Evolutionary conservation across 2,329 filamentous ascomycete genomes (phyloP).

Genomic region (Metarhizium sp.): DNA sequence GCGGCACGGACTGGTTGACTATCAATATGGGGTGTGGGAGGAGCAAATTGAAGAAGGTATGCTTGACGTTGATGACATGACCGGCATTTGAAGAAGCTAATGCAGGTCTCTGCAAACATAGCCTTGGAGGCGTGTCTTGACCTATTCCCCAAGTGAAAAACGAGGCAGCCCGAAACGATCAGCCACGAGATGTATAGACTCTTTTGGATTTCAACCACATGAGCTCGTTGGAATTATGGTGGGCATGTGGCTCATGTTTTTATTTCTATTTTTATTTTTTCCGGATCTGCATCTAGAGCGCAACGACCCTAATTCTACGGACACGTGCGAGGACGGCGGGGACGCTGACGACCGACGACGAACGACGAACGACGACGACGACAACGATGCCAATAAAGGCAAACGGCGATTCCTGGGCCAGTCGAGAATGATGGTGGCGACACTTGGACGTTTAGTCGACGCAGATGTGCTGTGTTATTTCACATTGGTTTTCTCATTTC

Average conservation of each 20-base stretch:
- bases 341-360: neutral
- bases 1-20: slow-evolving; percentile 89
- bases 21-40: slow-evolving; percentile 94
- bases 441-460: neutral
- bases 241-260: neutral
- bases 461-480: neutral
- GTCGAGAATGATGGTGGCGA: neutral
- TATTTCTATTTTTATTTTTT: neutral
- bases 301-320: neutral
- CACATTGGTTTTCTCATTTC: neutral
- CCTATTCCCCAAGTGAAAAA: neutral
- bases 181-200: neutral
- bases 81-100: neutral
- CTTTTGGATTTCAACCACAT: neutral
- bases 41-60: slow-evolving; percentile 79
- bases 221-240: neutral
- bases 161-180: neutral
- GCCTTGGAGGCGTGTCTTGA: slow-evolving; percentile 6
- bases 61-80: slow-evolving; percentile 24
- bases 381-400: neutral
- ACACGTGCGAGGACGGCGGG: neutral
- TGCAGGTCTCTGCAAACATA: neutral
- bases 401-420: neutral
- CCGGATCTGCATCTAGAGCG: neutral
- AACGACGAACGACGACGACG: neutral